Evolutionary conservation across 2,329 filamentous ascomycete species (phyloP).

Genomic region (Colletotrichum sidae): DNA sequence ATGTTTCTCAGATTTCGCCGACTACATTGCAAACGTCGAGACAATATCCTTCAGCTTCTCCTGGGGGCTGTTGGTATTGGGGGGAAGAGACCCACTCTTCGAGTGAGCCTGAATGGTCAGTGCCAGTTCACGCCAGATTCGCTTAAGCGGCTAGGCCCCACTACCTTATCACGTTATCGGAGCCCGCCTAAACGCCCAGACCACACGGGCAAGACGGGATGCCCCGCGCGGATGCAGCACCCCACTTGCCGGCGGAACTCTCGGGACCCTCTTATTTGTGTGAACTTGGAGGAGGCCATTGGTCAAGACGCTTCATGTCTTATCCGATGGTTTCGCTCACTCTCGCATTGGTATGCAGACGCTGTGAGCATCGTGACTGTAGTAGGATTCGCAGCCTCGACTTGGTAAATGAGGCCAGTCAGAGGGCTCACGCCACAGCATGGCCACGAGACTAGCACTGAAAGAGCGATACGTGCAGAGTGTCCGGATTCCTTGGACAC

Average conservation of each 20-base stretch:
- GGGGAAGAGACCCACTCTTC: not conserved
- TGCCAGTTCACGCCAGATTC: not conserved
- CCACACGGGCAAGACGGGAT: not conserved
- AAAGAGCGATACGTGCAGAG: not conserved
- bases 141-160: not conserved
- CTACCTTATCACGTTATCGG: slow-evolving; percentile 23
- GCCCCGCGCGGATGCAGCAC: not conserved
- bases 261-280: not conserved
- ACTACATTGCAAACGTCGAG: too few relatives aligned
- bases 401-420: too few relatives aligned
- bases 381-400: too few relatives aligned
- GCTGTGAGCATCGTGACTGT: too few relatives aligned
- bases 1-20: too few relatives aligned
- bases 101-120: not conserved
- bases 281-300: too few relatives aligned
- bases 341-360: too few relatives aligned
- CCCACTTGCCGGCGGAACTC: slow-evolving; percentile 26
- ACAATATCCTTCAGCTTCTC: too few relatives aligned
- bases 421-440: too few relatives aligned
- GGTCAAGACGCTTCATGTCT: too few relatives aligned
- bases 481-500: slow-evolving; percentile 5
- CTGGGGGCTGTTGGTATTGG: not conserved
- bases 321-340: too few relatives aligned
- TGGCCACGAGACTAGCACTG: not conserved
- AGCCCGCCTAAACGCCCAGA: not conserved